These are phyloP conservation scores for Exophiala spinifera DNA, from an alignment of 2,329 filamentous ascomycete species.

Conservation along the genomic window DNA sequence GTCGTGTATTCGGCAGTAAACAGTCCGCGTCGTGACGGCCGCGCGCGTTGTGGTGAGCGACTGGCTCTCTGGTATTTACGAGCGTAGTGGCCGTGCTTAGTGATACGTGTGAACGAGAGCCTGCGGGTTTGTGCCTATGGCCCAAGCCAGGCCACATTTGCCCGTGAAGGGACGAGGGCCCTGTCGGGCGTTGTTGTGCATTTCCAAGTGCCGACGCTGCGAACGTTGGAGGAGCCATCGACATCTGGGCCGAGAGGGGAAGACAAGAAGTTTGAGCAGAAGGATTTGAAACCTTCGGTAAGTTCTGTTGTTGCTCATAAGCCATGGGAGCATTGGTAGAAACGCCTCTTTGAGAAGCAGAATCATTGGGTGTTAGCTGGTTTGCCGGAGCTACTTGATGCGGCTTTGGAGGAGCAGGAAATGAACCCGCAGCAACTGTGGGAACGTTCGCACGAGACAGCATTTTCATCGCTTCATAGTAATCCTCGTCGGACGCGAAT, in stretches of 20 bases:
- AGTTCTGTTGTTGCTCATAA: neutral
- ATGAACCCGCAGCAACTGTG: constrained; percentile 39
- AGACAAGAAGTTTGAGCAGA: neutral
- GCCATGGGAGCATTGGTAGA: neutral
- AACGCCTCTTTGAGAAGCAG: constrained; percentile 15
- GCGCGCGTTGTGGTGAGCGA: neutral
- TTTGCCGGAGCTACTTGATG: neutral
- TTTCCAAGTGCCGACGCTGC: neutral
- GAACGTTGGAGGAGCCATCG: constrained; percentile 13
- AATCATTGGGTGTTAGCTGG: constrained; percentile 15
- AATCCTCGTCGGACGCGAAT: constrained; percentile 41
- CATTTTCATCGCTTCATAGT: constrained; percentile 41
- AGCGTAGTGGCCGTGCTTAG: constrained; percentile 20
- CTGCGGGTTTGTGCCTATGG: neutral
- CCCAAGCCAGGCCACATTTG: neutral
- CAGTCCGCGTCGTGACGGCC: neutral
- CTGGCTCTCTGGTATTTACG: constrained; percentile 2
- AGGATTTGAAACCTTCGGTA: neutral
- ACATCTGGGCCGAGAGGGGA: neutral
- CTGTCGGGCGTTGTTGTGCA: neutral
- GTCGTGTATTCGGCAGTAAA: neutral
- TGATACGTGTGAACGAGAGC: constrained; percentile 15
- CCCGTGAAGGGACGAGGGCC: neutral
- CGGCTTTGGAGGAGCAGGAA: constrained; percentile 26
- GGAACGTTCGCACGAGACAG: constrained; percentile 42